Evolutionary conservation across 768 basidiomycete species (phyloP), one percentile per base, ranked within the genome.

Genomic region (Lactarius evosmus): DNA sequence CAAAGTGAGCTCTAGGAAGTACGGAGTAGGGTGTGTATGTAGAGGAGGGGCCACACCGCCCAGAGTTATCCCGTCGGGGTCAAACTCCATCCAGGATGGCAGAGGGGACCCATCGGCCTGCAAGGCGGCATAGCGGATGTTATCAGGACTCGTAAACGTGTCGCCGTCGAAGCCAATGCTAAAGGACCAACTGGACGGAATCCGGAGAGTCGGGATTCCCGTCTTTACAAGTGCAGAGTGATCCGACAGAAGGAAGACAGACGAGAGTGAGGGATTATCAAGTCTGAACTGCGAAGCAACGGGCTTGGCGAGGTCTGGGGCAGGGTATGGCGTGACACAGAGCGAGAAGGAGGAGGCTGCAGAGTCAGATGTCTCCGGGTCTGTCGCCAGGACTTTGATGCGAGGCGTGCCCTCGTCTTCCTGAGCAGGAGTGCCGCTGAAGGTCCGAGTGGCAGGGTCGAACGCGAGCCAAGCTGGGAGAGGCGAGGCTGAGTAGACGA

Each of bases 141-240:
- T 76, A 36, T 81, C 75, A 52, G 74, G 62, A 33, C 81, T 76
- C 2, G 71, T 63, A 73, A 86, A 88, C 2, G 90, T 94, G 38
- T 82, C 77, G 63, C 82, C 78, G 56, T 85, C 75, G 69, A 97
- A 84, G 16, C 95, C 95, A 62, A 98, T 82, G 70, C 91, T 93
- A 76, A 96, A 98, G 0, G 91, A 91, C 93, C 94, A 96, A 51
- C 77, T 74, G 7, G 83, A 83, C 1, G 93, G 93, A 11, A 96
- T 83, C 56, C 93, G 80, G 60, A 97, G 72, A 55, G 81, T 77
- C 60, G 87, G 86, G 55, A 75, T 77, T 52, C 74, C 69, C 22
- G 63, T 27, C 17, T 78, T 79, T 32, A 72, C 70, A 33, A 92
- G 75, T 16, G 86, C 83, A 25, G 89, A 88, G 50, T 79, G 77